phyloP scores from a whole-genome alignment of 1,139 yeast genomes.

The Arxiozyma telluris region DNA sequence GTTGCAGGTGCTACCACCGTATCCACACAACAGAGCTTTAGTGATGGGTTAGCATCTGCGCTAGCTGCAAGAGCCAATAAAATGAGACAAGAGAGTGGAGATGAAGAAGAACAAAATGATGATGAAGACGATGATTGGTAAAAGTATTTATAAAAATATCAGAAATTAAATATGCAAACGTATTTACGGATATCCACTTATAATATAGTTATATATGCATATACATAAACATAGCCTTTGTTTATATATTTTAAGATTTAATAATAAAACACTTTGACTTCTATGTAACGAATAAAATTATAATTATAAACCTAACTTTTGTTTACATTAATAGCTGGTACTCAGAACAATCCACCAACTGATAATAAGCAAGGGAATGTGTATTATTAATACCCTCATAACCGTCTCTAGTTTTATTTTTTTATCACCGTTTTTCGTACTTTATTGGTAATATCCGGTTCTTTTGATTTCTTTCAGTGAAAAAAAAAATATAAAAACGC shows the following conservation, averaged over 20 bases:
- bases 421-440: not conserved
- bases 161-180: too few species aligned
- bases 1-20: constrained; percentile 11
- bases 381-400: too few species aligned
- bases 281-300: too few species aligned
- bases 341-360: not conserved
- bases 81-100: constrained; percentile 63
- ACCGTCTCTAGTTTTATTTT: too few species aligned
- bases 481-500: too few species aligned
- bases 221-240: not conserved
- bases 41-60: constrained; percentile 86
- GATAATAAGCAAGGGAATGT: too few species aligned
- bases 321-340: too few species aligned
- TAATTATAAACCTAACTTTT: too few species aligned
- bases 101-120: constrained; percentile 57
- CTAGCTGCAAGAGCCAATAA: constrained; percentile 76
- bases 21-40: constrained; percentile 38
- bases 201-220: too few species aligned
- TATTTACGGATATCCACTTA: not conserved
- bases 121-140: constrained; percentile 38
- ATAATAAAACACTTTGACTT: not conserved
- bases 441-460: too few species aligned
- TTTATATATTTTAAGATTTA: not conserved
- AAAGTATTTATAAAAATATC: too few species aligned
- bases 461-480: not conserved